Conservation (phyloP, 2,329 filamentous ascomycete genomes). For the Berkeleyomyces basicola region DNA sequence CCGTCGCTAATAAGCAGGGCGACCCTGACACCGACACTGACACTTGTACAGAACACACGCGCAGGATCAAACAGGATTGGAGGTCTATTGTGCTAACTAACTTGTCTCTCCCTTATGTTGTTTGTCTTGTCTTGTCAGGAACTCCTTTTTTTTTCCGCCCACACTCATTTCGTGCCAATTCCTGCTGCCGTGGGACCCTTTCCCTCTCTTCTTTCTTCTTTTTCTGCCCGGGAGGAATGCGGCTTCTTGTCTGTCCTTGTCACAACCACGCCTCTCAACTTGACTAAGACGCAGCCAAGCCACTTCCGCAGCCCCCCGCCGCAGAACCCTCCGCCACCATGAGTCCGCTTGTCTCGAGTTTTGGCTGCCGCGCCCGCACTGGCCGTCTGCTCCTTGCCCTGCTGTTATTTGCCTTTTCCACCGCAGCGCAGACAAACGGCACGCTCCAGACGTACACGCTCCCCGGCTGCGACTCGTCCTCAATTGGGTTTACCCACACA, state of each 20-base stretch:
- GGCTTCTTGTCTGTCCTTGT: background rate
- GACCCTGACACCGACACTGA: background rate
- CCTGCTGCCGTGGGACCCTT: background rate
- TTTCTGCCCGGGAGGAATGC: background rate
- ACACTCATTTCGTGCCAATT: background rate
- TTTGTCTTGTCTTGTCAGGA: background rate
- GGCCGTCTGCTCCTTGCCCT: background rate
- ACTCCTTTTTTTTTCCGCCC: background rate
- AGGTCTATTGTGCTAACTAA: background rate
- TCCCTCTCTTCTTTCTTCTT: background rate
- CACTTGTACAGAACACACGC: background rate
- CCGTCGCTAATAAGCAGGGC: background rate
- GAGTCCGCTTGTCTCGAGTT: background rate
- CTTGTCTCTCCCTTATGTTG: background rate
- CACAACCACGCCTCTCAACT: background rate
- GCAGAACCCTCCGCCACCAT: background rate
- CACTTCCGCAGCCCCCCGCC: background rate
- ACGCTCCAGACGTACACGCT: conserved; percentile 13
- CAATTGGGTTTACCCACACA: conserved; percentile 1
- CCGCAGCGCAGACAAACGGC: conserved; percentile 12
- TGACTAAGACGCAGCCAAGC: background rate
- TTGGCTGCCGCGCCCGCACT: background rate
- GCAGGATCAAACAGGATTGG: background rate
- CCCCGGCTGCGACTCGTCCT: conserved; percentile 9
- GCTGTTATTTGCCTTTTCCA: background rate